Conservation (phyloP, 225 moss, liverwort and hornwort genomes). For the Thuidium tamariscinum region DNA sequence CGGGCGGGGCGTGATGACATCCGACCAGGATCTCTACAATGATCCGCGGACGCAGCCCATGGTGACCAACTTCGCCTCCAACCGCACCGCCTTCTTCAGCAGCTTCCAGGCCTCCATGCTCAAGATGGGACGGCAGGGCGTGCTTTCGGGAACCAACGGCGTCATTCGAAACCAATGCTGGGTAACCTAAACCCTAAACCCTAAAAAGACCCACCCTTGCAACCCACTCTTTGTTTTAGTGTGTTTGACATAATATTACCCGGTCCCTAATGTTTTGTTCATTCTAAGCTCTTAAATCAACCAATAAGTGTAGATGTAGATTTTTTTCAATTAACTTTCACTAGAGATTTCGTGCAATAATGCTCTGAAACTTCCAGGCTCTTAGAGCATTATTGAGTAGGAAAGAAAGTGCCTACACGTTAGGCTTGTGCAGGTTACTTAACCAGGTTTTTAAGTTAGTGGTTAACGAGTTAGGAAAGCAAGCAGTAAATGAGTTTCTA, state of each 20-base stretch:
- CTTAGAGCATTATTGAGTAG: neutral
- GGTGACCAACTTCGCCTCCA: constrained; percentile 6
- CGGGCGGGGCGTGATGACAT: constrained; percentile 31
- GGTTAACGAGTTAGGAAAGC: neutral
- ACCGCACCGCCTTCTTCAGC: constrained; percentile 23
- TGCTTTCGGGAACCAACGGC: constrained; percentile 36
- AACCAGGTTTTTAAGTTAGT: neutral
- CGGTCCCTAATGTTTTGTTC: no score
- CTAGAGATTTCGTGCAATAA: neutral
- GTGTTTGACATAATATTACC: neutral
- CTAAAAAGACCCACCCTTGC: neutral
- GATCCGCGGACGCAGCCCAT: constrained; percentile 26
- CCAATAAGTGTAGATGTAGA: neutral
- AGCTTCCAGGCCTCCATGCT: constrained; percentile 6
- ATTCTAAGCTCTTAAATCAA: neutral
- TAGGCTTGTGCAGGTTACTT: neutral
- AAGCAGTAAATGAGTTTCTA: neutral
- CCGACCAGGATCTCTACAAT: constrained; percentile 27
- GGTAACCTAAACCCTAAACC: constrained; percentile 3
- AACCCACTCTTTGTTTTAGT: neutral
- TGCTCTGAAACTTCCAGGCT: neutral
- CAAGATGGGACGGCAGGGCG: constrained; percentile 35
- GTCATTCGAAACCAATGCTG: constrained; percentile 42
- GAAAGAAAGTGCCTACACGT: neutral
- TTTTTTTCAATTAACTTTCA: neutral